Base-by-base conservation (phyloP, 1,139 yeast genomes). In the Scheffersomyces insectosa region DNA sequence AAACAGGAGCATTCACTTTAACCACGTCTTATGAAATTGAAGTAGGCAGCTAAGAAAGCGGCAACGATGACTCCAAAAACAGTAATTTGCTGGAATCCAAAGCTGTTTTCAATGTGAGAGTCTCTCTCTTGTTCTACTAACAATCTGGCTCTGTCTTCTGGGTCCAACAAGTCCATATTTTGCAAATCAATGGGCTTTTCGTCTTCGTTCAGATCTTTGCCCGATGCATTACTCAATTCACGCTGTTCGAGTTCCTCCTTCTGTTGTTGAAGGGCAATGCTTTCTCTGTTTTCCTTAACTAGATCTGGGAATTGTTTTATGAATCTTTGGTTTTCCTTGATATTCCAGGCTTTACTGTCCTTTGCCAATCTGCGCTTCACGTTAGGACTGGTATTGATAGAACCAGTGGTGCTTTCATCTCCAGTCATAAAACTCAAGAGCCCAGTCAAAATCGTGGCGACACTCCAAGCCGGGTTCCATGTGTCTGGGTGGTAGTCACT, bases 401-500 rank as follows among this genome's bases (percentile, higher is more conserved):
- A 67, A 1, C 76, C 76, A 1, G 75, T 68, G 35, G 76, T 71
- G 32, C 56, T 50, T 44, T 71, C 76, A 38, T 65, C 63, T 5
- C 52, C 93, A 76, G 49, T 88, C 97, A 90, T 90, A 57, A 90
- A 90, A 58, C 96, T 86, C 52, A 90, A 69, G 39, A 90, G 68
- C 0, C 97, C 97, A 6, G 84, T 87, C 54, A 90, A 72, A 16
- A 90, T 90, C 0, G 97, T 88, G 25, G 88, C 75, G 15, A 90
- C 97, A 43, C 89, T 83, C 97, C 97, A 90, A 4, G 95, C 89
- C 1, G 97, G 97, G 62, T 90, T 89, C 97, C 97, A 90, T 1
- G 87, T 72, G 61, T 88, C 93, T 7, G 97, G 97, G 56, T 91
- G 98, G 63, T 82, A 90, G 60, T 91, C 97, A 55, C 93, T 84